phyloP scores from a whole-genome alignment of 345 rosid species.

The Noccaea caerulescens region DNA sequence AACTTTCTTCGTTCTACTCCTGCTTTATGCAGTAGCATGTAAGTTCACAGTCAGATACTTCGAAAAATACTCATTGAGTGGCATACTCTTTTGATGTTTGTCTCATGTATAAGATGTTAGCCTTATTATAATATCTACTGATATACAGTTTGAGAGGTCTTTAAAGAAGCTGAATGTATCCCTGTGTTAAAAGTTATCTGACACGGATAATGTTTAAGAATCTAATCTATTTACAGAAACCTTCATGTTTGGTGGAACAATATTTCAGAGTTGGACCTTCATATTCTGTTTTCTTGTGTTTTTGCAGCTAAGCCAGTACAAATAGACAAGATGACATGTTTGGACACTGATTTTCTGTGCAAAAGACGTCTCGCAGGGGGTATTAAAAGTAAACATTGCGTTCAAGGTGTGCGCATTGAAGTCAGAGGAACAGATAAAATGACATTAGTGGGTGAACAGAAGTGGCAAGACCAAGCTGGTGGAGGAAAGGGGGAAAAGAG shows the following conservation, averaged over 20 bases:
- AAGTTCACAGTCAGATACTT: not conserved
- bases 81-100: not conserved
- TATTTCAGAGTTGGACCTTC: constrained; percentile 28
- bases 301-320: constrained; percentile 28
- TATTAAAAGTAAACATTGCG: not conserved
- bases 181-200: constrained; percentile 15
- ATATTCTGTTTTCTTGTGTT: constrained; percentile 6
- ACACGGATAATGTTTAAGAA: constrained; percentile 1
- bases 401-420: constrained; percentile 20
- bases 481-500: constrained; percentile 24
- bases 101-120: constrained; percentile 10
- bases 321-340: constrained; percentile 18
- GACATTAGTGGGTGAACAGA: not conserved
- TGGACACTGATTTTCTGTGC: constrained; percentile 4
- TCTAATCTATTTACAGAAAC: constrained; percentile 2
- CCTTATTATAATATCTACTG: constrained; percentile 19
- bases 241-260: constrained; percentile 2
- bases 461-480: constrained; percentile 21
- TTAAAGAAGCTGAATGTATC: constrained; percentile 9
- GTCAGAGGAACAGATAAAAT: constrained; percentile 20
- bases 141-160: constrained; percentile 2
- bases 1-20: constrained; percentile 3
- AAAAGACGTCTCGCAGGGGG: constrained; percentile 9
- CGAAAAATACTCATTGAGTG: not conserved
- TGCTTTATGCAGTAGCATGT: constrained; percentile 1